Evolutionary conservation across 2,329 filamentous ascomycete genomes (phyloP), one percentile per base, ranked within the genome.

Genomic region (Apiospora koreana): DNA sequence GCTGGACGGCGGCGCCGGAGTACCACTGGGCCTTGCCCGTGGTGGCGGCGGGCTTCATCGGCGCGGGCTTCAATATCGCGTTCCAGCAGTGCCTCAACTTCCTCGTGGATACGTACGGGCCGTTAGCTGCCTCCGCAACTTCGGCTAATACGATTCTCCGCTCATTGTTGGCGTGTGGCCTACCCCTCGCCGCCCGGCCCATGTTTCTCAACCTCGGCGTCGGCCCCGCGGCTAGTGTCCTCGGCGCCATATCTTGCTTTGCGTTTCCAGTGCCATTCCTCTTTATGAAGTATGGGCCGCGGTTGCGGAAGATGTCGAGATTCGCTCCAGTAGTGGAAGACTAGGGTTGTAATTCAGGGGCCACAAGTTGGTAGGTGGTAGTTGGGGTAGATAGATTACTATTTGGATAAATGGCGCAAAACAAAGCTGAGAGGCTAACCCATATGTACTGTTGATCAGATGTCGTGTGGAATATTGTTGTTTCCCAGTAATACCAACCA

Each of bases 31-130:
- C 58, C 5, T 23, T 38, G 25, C 66, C 69, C 21, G 67, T 68
- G 6, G 46, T 68, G 1, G 69, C 65, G 14, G 69, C 58, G 21
- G 50, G 54, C 12, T 67, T 50, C 38, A 62, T 70, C 21, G 69
- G 48, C 14, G 62, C 42, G 2, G 75, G 75, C 2, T 69, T 73
- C 0, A 76, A 75, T 18, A 46, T 12, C 42, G 65, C 65, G 3
- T 67, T 67, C 8, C 65, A 67, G 42, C 65, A 67, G 65, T 43
- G 65, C 14, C 65, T 67, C 23, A 67, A 67, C 9, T 67, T 67
- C 41, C 65, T 67, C 23, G 65, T 67, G n/a, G 65, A 67, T 41
- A 31, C 25, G 10, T 67, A 67, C 25, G 65, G 65, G 10, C 16
- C 28, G n/a, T 66, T 46, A 8, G 43, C 65, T 16, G 65, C 65